These are phyloP conservation scores for Stereum hirsutum DNA, from an alignment of 1,284 basidiomycete genomes.

Conservation along the genomic window DNA sequence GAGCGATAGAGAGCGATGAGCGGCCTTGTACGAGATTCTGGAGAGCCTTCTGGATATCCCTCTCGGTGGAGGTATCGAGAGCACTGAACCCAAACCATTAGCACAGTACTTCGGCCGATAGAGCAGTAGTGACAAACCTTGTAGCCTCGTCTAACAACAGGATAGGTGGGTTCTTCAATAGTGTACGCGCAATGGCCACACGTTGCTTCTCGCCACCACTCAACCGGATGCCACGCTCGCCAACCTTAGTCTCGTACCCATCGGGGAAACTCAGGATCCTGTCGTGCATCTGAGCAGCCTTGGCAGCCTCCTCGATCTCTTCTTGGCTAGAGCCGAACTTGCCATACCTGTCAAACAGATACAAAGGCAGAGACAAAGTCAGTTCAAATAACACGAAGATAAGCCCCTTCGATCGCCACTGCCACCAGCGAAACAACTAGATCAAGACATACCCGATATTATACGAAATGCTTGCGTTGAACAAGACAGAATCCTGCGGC, in stretches of 20 bases:
- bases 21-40: slow-evolving; percentile 64
- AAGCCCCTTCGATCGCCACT: too few species aligned
- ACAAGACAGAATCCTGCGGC: slow-evolving; percentile 77
- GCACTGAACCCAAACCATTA: slow-evolving; percentile 35
- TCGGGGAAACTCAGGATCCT: slow-evolving; percentile 74
- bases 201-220: slow-evolving; percentile 80
- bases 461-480: slow-evolving; percentile 73
- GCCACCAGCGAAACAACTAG: background rate
- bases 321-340: slow-evolving; percentile 58
- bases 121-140: slow-evolving; percentile 35
- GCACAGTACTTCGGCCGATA: slow-evolving; percentile 4
- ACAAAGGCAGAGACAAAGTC: too few species aligned
- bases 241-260: slow-evolving; percentile 71
- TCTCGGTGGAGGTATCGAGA: slow-evolving; percentile 77
- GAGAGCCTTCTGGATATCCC: slow-evolving; percentile 77
- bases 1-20: slow-evolving; percentile 73
- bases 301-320: slow-evolving; percentile 66
- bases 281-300: slow-evolving; percentile 77
- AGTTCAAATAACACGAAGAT: too few species aligned
- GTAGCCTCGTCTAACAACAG: slow-evolving; percentile 80
- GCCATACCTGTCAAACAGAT: slow-evolving; percentile 40
- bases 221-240: slow-evolving; percentile 76
- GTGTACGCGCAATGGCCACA: slow-evolving; percentile 80
- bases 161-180: slow-evolving; percentile 81
- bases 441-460: slow-evolving; percentile 52